These are phyloP conservation scores for Primulina eburnea DNA, from an alignment of 257 asterid species.

Conservation along the genomic window DNA sequence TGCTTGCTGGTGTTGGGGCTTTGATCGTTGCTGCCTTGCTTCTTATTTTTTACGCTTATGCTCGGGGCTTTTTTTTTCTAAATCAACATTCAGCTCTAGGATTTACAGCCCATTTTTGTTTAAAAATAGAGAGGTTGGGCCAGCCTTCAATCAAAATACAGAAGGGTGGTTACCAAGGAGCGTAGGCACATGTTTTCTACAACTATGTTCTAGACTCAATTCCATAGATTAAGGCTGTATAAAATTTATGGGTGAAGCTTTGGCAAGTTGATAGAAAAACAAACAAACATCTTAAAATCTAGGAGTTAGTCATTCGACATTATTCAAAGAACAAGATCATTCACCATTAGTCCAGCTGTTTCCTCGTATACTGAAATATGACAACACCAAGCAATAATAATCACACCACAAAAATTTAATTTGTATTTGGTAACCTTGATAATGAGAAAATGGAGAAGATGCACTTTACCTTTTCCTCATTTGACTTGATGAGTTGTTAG, in stretches of 20 bases:
- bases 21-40: too few relatives aligned
- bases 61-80: too few relatives aligned
- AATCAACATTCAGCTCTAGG: too few relatives aligned
- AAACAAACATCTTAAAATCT: neutral
- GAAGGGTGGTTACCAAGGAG: too few relatives aligned
- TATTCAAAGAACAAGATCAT: constrained; percentile 57
- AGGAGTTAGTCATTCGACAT: constrained; percentile 14
- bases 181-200: too few relatives aligned
- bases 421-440: neutral
- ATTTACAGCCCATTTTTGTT: too few relatives aligned
- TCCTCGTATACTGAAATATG: constrained; percentile 51
- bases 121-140: too few relatives aligned
- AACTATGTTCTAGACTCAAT: constrained; percentile 42
- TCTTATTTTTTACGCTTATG: too few relatives aligned
- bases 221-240: constrained; percentile 74
- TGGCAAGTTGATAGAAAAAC: constrained; percentile 1
- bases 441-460: neutral
- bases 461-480: neutral
- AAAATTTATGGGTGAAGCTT: neutral
- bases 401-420: too few relatives aligned
- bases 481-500: neutral
- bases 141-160: too few relatives aligned
- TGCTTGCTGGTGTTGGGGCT: too few relatives aligned
- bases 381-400: neutral
- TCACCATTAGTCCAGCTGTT: constrained; percentile 54